phyloP scores from a whole-genome alignment of 2,329 filamentous ascomycete genomes.

The Fusarium fujikuroi region DNA sequence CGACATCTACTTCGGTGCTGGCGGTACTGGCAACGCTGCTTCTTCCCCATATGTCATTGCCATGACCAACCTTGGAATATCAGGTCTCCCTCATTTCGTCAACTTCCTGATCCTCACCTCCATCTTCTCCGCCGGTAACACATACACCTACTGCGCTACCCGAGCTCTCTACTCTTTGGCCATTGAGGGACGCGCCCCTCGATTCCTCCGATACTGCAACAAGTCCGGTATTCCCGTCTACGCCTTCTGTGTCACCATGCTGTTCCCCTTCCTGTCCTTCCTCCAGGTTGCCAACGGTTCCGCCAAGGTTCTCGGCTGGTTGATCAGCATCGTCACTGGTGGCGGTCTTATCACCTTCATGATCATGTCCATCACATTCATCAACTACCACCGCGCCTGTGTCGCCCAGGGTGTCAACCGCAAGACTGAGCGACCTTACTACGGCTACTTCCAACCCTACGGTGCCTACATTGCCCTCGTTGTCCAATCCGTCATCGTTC shows the following conservation, averaged over 20 bases:
- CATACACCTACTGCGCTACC: slow-evolving; percentile 59
- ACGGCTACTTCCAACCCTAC: slow-evolving; percentile 52
- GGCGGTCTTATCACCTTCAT: slow-evolving; percentile 70
- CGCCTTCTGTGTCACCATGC: slow-evolving; percentile 63
- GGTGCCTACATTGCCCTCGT: slow-evolving; percentile 57
- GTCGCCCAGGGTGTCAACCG: slow-evolving; percentile 63
- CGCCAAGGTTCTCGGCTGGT: slow-evolving; percentile 61
- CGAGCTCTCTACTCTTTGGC: slow-evolving; percentile 62
- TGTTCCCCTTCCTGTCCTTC: slow-evolving; percentile 63
- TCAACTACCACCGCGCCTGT: slow-evolving; percentile 62
- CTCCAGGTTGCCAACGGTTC: slow-evolving; percentile 60
- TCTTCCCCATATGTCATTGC: slow-evolving; percentile 54
- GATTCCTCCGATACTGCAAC: slow-evolving; percentile 67
- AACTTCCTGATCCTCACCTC: slow-evolving; percentile 61
- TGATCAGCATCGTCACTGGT: slow-evolving; percentile 65
- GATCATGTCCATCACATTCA: slow-evolving; percentile 58
- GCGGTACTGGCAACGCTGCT: slow-evolving; percentile 57
- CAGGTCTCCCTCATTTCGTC: slow-evolving; percentile 63
- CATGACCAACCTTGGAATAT: slow-evolving; percentile 64
- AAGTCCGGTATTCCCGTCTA: slow-evolving; percentile 69
- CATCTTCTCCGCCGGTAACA: slow-evolving; percentile 46
- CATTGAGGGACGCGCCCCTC: slow-evolving; percentile 58
- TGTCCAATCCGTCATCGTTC: slow-evolving; percentile 55
- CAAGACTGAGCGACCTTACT: slow-evolving; percentile 64
- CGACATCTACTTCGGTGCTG: slow-evolving; percentile 57